Evolutionary conservation across 2,329 filamentous ascomycete species (phyloP).

Genomic region (Myotisia sp.): DNA sequence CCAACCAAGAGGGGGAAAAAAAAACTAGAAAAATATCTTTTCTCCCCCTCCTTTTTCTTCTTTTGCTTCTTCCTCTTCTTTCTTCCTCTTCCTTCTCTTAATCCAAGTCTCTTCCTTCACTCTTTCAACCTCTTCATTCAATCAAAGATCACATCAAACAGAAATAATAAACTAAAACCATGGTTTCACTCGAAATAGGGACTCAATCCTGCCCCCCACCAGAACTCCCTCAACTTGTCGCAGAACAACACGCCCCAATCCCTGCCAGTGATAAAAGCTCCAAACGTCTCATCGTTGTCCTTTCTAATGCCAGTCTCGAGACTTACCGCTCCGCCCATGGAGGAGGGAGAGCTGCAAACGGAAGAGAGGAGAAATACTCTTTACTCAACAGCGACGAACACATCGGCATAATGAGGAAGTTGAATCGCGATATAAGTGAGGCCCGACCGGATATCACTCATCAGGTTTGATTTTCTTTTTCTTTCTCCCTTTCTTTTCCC

Average conservation of each 20-base stretch:
- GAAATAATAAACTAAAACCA: conserved; percentile 7
- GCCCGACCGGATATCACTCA: conserved; percentile 96
- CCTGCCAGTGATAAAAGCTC: conserved; percentile 76
- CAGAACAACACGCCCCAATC: conserved; percentile 81
- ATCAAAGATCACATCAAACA: background rate
- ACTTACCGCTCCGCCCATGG: conserved; percentile 86
- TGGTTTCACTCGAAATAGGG: conserved; percentile 41
- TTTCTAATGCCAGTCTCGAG: conserved; percentile 93
- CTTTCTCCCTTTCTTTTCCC: conserved; percentile 73
- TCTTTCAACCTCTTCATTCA: background rate
- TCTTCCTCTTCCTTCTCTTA: background rate
- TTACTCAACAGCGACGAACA: conserved; percentile 97
- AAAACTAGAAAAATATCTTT: too few relatives aligned
- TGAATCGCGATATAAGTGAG: conserved; percentile 97
- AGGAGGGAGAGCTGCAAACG: conserved; percentile 30
- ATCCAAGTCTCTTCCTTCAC: background rate
- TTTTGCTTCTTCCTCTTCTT: background rate
- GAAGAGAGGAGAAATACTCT: conserved; percentile 86
- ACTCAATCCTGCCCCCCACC: conserved; percentile 93
- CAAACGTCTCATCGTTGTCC: conserved; percentile 81
- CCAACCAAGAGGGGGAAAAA: too few relatives aligned
- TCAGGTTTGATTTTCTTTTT: conserved; percentile 51
- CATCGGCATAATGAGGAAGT: conserved; percentile 98
- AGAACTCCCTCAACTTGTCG: conserved; percentile 76
- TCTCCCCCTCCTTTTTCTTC: background rate